Conservation (phyloP, 352 stramenopile species). For the Globisporangium echinulatum region DNA sequence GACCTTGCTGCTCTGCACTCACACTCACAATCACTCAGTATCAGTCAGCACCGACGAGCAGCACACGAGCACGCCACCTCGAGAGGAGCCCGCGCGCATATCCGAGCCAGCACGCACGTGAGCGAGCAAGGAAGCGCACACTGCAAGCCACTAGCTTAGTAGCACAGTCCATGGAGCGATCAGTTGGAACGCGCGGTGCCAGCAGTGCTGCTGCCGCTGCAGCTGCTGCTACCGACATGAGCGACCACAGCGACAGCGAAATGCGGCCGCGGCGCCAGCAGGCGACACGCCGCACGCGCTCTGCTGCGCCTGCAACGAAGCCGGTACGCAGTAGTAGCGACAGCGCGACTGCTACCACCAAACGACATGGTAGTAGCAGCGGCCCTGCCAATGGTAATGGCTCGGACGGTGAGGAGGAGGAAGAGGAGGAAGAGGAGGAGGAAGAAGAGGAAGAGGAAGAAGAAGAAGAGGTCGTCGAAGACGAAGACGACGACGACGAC, state of each 20-base stretch:
- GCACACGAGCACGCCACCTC: too few species aligned
- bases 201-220: too few species aligned
- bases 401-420: constrained; percentile 30
- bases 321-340: too few species aligned
- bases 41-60: too few species aligned
- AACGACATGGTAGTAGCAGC: constrained; percentile 4
- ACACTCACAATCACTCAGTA: too few species aligned
- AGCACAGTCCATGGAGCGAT: background rate
- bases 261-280: constrained; percentile 24
- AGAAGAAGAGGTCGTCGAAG: constrained; percentile 26
- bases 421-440: constrained; percentile 45
- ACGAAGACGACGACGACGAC: constrained; percentile 26
- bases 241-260: background rate
- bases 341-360: background rate
- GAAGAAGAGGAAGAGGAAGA: constrained; percentile 54
- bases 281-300: constrained; percentile 33
- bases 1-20: too few species aligned
- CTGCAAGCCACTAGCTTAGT: too few species aligned
- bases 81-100: too few species aligned
- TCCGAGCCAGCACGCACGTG: too few species aligned
- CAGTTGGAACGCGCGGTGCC: too few species aligned
- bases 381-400: background rate
- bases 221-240: too few species aligned
- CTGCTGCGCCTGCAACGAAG: constrained; percentile 2
- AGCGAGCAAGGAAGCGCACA: too few species aligned